Base-by-base conservation (phyloP, 805 yeast genomes). In the Cyberlindnera sargentensis region DNA sequence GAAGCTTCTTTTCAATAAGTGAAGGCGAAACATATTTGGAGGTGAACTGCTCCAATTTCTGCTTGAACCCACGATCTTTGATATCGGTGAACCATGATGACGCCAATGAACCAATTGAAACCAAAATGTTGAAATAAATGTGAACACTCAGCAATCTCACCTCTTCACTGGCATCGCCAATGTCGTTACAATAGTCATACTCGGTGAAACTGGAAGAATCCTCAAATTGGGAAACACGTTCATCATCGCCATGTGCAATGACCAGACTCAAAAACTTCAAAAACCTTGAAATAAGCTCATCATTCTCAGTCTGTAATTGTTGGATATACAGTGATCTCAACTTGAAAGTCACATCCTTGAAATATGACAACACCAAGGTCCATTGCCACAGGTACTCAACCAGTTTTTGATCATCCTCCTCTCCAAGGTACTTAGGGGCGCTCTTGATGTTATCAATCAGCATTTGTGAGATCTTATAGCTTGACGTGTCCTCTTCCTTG, bases 51-150 rank as follows among this genome's bases (percentile, higher is more conserved):
- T 84, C 91, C 37, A 86, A 69, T 33, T 69, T 67, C 6, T 67
- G 57, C 52, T 82, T 84, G 47, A 77, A 62, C 37, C 82, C 83
- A 44, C 80, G 74, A 56, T 84, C 84, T 50, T 88, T 75, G 31
- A 88, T 70, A 15, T 76, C 76, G 42, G 76, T 68, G 64, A 72
- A 89, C 95, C 95, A 90, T 10, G 63, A 61, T 53, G 80, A 83
- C 3, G 74, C 75, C 15, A 69, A 58, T 3, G 83, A 73, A 2
- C 87, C 85, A 37, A 78, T 65, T 49, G 71, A 66, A 38, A 66
- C 63, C 54, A 80, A 68, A 3, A 74, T 53, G 37, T 68, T 60
- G 55, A 70, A 83, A 48, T 72, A 75, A 37, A 82, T 55, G 53
- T 81, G 77, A 10, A 77, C 56, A 4, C 73, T 51, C 24, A 78